These are phyloP conservation scores for Penstemon barbatus DNA, from an alignment of 257 asterid genomes.

Conservation along the genomic window DNA sequence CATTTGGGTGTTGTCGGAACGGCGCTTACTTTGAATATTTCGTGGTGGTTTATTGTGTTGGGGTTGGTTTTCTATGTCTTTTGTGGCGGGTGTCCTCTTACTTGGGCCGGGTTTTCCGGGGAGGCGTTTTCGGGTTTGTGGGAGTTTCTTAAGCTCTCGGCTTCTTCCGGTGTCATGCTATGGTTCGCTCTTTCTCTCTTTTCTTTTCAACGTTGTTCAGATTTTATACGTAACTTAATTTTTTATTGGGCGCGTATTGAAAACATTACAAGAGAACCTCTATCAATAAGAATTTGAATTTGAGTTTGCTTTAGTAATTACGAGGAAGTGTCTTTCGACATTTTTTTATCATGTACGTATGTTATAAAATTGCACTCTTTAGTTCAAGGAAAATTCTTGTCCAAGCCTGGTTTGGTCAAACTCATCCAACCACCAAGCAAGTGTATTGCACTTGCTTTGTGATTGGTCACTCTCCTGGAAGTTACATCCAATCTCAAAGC, in stretches of 20 bases:
- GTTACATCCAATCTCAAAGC: no score
- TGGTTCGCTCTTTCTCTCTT: conserved; percentile 43
- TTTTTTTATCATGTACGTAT: no score
- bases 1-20: conserved; percentile 61
- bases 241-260: not conserved
- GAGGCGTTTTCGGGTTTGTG: conserved; percentile 84
- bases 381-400: no score
- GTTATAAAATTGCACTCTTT: no score
- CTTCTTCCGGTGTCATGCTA: conserved; percentile 91
- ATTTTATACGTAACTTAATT: not conserved
- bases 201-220: not conserved
- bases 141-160: conserved; percentile 75
- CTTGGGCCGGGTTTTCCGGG: conserved; percentile 75
- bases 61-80: conserved; percentile 51
- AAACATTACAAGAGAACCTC: no score
- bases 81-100: conserved; percentile 70
- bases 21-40: conserved; percentile 49
- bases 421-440: no score
- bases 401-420: no score
- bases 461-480: no score
- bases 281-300: no score
- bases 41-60: conserved; percentile 61
- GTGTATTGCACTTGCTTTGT: no score
- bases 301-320: no score
- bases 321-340: no score